Evolutionary conservation across 345 rosid species (phyloP), one percentile per base, ranked within the genome.

Genomic region (Noccaea bulbosa): DNA sequence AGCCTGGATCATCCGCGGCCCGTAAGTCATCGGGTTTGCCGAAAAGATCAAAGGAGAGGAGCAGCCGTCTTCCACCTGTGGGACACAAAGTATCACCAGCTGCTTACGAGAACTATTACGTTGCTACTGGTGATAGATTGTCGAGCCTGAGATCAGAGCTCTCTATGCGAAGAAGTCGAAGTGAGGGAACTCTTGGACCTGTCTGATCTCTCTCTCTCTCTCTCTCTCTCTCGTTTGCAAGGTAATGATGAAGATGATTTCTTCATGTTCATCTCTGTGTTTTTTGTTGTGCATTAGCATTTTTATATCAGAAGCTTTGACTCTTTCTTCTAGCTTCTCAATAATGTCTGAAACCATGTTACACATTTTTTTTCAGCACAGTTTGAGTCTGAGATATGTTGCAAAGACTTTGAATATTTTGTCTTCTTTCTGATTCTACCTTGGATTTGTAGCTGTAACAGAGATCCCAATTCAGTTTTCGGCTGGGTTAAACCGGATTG

Each of bases 171-270:
- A 84, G 86, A 76, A 89, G 85, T 40, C 87, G 75, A 70, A 94
- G 97, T 59, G 99, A 88, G 76, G 99, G 92, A 69, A 81, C 77
- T 47, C 78, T 84, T 43, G 83, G 80, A 58, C 83, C 78, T 34
- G 39, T 60, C 50, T 86, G 79, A 84, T 35, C 50, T 34, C 40
- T 33, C 63, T 35, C 16, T 20, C 63, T 35, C 24, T 33, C 63
- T 35, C 24, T 33, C 63, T 30, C 51, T 44, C 38, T 33, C 63
- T 35, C 16, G 50, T 20, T 35, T 7, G 20, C 24, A 27, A 65
- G 77, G 77, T 72, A 47, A 27, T 11, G 17, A 54, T 14, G 48
- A 72, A 55, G 69, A 45, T 71, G 46, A 43, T 27, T n/a, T 43
- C 20, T 50, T 54, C 30, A 4, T 33, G 14, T 60, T 70, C 32